Percentiles rank a stretch among this genome's conserved stretches.
Evolutionary conservation across 163 green algal genomes (phyloP).

Genomic region (Smithsoniella earleae): DNA sequence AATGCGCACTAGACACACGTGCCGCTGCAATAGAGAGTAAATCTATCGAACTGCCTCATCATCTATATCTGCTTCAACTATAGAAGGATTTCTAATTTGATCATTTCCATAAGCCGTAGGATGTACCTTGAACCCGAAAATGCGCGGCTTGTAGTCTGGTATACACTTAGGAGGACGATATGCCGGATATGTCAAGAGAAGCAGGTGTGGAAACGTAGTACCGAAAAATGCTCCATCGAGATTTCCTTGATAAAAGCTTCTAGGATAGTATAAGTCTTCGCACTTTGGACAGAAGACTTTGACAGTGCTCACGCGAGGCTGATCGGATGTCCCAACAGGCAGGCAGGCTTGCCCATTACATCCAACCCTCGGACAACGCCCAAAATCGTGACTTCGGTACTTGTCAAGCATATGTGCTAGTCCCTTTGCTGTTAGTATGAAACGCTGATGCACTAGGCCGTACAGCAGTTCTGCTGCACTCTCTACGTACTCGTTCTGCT

Average conservation of each 20-base stretch:
- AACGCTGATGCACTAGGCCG: constrained; percentile 92
- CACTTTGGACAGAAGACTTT: constrained; percentile 95
- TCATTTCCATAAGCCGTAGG: constrained; percentile 44
- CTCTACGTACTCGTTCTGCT: constrained; percentile 95
- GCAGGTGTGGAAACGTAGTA: constrained; percentile 95
- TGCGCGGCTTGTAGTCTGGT: constrained; percentile 64
- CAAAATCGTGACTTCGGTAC: constrained; percentile 91
- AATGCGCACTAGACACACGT: too few relatives aligned
- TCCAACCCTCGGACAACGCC: constrained; percentile 82
- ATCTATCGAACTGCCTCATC: too few relatives aligned
- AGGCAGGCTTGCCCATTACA: constrained; percentile 87
- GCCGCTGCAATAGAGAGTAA: too few relatives aligned
- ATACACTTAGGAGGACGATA: constrained; percentile 63
- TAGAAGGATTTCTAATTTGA: background rate
- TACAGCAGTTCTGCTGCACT: constrained; percentile 95
- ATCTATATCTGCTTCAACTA: background rate
- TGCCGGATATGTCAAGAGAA: constrained; percentile 91
- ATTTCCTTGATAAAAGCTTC: constrained; percentile 78
- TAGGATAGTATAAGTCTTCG: constrained; percentile 91
- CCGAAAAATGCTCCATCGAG: constrained; percentile 97
- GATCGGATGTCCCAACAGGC: constrained; percentile 84
- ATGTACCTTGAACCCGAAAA: constrained; percentile 97
- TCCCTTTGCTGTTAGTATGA: constrained; percentile 80
- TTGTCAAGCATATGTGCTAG: constrained; percentile 92
- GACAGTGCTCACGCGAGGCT: constrained; percentile 84